Conservation (phyloP, 176 grass and related monocot genomes). For the Pontederia paniculata region DNA sequence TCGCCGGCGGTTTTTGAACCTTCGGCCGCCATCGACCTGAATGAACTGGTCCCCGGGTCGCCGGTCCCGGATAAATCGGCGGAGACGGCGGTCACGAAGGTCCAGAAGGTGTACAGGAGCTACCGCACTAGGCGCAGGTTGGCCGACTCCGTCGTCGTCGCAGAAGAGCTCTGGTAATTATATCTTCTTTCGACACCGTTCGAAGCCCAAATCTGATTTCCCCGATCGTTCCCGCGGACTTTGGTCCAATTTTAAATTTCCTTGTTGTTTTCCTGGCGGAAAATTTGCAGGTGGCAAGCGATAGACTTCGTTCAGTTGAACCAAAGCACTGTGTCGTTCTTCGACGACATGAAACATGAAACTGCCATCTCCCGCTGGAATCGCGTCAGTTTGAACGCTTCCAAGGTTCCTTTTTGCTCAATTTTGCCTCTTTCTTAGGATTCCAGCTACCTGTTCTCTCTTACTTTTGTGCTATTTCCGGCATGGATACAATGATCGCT, state of each 20-base stretch:
- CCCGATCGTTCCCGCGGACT: too few species aligned
- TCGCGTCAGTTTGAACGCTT: slow-evolving; percentile 69
- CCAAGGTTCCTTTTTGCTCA: slow-evolving; percentile 37
- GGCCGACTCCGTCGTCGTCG: slow-evolving; percentile 89
- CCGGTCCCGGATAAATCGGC: neutral
- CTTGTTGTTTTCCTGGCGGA: neutral
- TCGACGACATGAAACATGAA: slow-evolving; percentile 57
- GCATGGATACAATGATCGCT: neutral
- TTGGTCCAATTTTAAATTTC: neutral
- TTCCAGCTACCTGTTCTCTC: neutral
- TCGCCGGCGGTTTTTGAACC: too few species aligned
- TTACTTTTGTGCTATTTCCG: neutral
- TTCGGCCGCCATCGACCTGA: neutral
- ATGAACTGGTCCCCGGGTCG: neutral
- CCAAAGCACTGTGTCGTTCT: slow-evolving; percentile 81
- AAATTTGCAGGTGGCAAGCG: slow-evolving; percentile 51
- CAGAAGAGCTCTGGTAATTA: slow-evolving; percentile 92
- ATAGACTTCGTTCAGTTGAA: slow-evolving; percentile 56
- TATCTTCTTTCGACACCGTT: neutral
- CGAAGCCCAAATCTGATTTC: neutral
- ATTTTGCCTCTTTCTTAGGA: neutral
- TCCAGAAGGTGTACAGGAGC: slow-evolving; percentile 93
- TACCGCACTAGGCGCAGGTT: slow-evolving; percentile 86
- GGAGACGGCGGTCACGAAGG: slow-evolving; percentile 48
- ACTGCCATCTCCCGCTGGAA: slow-evolving; percentile 67